Base-by-base conservation (phyloP, 257 asterid species). In the Cynanchum wilfordii region DNA sequence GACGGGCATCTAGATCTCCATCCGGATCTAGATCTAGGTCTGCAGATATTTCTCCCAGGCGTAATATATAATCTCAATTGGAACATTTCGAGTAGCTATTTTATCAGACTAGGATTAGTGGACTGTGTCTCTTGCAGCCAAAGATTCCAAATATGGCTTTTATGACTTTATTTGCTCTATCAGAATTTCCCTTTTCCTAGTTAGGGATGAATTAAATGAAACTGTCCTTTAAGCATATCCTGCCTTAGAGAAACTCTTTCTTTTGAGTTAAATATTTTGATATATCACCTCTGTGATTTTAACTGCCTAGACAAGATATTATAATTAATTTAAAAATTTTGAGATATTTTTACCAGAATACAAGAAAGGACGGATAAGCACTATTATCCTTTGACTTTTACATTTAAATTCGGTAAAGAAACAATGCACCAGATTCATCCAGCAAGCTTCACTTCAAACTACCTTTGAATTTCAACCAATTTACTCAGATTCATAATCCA, bases 11-110 rank as follows among this genome's bases (percentile, higher is more conserved):
- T 47, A 80, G 78, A 72, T 80, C 84, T 8, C 84, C 81, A 15
- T 73, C 84, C 27, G 78, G 81, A 33, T 80, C 84, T 52, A 63
- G 84, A 66, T 76, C 84, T 38, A 69, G 81, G 70, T 76, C 84
- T 33, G 81, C 81, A 16, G 81, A 80, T 62, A 36, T 73, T 58
- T 73, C 80, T 15, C 84, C 81, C 36, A 55, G 81, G 69, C 59
- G 27, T 59, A 30, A 42, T 73, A 33, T 68, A 68, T 80, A 30
- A 72, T 16, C 54, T 6, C 10, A 36, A 49, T 38, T 59, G 66
- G 42, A 1, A 29, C 2, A 59, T 12, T 27, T 7, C 6, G 13
- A 5, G 20, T 22, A 44, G 30, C 19, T 66, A 5, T 58, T 27
- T 25, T 59, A 3, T 12, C 15, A 3, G 40, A 27, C 49, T 33